Evolutionary conservation across 1,139 yeast species (phyloP).

Genomic region (Nakaseomyces glabratus): DNA sequence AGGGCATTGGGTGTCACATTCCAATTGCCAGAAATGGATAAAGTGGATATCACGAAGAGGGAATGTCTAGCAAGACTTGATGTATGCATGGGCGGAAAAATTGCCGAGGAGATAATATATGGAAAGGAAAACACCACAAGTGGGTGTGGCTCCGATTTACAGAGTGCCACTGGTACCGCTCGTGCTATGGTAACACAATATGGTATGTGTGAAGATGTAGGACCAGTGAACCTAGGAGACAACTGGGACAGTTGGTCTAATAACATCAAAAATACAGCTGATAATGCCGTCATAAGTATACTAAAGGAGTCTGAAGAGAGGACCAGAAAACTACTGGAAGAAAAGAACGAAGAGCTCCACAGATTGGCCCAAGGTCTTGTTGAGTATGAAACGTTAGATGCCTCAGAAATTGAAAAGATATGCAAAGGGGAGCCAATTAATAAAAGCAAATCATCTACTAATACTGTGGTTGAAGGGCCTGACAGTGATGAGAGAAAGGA

Average conservation of each 20-base stretch:
- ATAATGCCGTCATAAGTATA: slow-evolving; percentile 74
- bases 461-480: slow-evolving; percentile 63
- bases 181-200: slow-evolving; percentile 94
- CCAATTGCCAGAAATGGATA: slow-evolving; percentile 97
- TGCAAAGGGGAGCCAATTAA: slow-evolving; percentile 68
- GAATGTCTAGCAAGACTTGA: slow-evolving; percentile 90
- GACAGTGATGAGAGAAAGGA: slow-evolving; percentile 34
- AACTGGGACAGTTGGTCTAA: slow-evolving; percentile 96
- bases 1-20: slow-evolving; percentile 93
- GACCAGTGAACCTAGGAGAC: slow-evolving; percentile 81
- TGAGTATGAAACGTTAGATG: slow-evolving; percentile 90
- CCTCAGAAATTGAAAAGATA: slow-evolving; percentile 81
- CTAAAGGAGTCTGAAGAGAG: slow-evolving; percentile 70
- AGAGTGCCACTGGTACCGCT: slow-evolving; percentile 85
- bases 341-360: slow-evolving; percentile 61
- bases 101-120: slow-evolving; percentile 88
- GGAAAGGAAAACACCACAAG: slow-evolving; percentile 90
- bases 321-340: slow-evolving; percentile 58
- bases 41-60: slow-evolving; percentile 80
- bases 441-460: slow-evolving; percentile 59
- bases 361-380: slow-evolving; percentile 87
- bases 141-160: slow-evolving; percentile 87
- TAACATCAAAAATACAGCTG: slow-evolving; percentile 79
- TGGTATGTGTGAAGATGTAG: slow-evolving; percentile 92
- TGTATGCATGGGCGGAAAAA: slow-evolving; percentile 98